These are phyloP conservation scores for Eimeria maxima DNA, from an alignment of 169 alveolate genomes.

Conservation along the genomic window DNA sequence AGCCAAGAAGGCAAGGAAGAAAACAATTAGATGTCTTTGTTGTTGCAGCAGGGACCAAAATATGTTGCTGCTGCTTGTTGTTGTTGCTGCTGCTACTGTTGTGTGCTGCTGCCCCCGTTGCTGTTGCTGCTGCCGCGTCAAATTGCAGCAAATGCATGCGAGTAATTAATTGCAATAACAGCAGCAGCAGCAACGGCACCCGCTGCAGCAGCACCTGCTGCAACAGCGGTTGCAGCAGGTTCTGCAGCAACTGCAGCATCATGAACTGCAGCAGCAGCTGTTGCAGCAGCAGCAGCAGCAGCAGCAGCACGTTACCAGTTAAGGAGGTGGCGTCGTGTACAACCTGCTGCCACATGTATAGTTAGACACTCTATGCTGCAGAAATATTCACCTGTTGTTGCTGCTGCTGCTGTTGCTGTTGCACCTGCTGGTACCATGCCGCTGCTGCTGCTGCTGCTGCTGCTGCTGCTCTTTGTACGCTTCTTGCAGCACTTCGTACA, in stretches of 20 bases:
- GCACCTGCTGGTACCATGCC: not conserved
- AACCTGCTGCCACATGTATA: not conserved
- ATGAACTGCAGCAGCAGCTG: no score
- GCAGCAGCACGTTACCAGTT: conserved; percentile 41
- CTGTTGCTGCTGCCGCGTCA: not conserved
- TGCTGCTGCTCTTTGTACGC: not conserved
- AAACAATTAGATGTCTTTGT: not conserved
- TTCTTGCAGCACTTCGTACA: conserved; percentile 1
- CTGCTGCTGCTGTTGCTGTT: conserved; percentile 8
- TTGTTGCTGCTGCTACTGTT: not conserved
- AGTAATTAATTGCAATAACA: no score
- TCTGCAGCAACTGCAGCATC: not conserved
- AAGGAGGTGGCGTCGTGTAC: conserved; percentile 7
- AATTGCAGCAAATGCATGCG: not conserved
- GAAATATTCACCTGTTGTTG: not conserved
- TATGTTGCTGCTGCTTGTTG: not conserved
- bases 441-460: conserved; percentile 45
- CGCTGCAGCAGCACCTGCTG: no score
- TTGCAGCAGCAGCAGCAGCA: not conserved
- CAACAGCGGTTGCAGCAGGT: not conserved
- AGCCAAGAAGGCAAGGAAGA: not conserved
- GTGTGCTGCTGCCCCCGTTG: not conserved
- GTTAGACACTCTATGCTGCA: not conserved
- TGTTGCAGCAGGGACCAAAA: not conserved
- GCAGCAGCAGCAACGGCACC: no score